Base-by-base conservation (phyloP, 805 yeast genomes). In the Ogataea glucozyma region DNA sequence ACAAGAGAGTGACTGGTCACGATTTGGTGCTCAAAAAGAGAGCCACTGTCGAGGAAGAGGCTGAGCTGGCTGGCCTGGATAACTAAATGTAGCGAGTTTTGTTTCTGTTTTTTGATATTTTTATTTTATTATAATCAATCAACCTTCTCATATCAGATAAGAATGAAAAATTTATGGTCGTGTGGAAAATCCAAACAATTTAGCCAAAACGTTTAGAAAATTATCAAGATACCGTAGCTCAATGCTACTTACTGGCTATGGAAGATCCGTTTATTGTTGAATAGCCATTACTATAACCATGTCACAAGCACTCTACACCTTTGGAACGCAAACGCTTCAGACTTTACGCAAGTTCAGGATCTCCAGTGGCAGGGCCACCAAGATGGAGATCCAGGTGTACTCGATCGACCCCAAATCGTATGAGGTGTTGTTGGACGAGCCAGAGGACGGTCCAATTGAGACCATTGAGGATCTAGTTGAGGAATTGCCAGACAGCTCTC, bases 1-100 rank as follows among this genome's bases (percentile, higher is more conserved):
- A 93, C 66, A 83, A 83, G 66, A 80, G 98, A 65, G 83, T 93
- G 51, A 86, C 86, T 24, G 98, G 98, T 38, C 86, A 88, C 64
- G 96, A 96, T 14, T 76, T 93, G 57, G 95, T 86, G 18, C 76
- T 90, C 54, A 83, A 88, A 70, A 78, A 85, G 64, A 82, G 95
- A 62, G 73, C 81, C 34, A 69, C 78, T 21, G 81, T 71, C 21
- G 88, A 81, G 45, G 87, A 82, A 46, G 86, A 80, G 52, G 77
- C 74, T 26, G 76, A 67, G 35, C 50, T 67, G 37, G 69, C 67
- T 26, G 70, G 70, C 16, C 52, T 64, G 42, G 54, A 51, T 32
- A 31, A 32, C 31, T 47, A 17, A n/a, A 11, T 24, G 27, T 12
- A 10, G 24, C 10, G 9, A 7, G 24, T 12, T 33, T 33, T 20